phyloP scores from a whole-genome alignment of 169 alveolate species.

The Plasmodium knowlesi region DNA sequence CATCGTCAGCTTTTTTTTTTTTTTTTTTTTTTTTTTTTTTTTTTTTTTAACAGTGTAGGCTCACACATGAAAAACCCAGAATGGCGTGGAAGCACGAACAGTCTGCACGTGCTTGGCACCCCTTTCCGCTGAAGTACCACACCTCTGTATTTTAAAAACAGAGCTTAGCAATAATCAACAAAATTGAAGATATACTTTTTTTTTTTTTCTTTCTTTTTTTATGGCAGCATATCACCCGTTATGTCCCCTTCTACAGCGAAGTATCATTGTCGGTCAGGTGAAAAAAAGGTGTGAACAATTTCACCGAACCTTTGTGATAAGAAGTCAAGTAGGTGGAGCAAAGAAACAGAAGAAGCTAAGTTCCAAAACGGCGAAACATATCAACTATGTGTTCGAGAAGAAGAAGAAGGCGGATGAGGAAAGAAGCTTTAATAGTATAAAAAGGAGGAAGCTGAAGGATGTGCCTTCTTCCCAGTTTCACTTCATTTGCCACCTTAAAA shows the following conservation, averaged over 20 bases:
- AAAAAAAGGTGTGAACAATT: background rate
- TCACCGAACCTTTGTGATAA: background rate
- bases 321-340: background rate
- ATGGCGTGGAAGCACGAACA: background rate
- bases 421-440: conserved; percentile 6
- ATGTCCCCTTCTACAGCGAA: conserved; percentile 14
- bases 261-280: background rate
- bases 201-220: background rate
- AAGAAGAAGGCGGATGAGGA: conserved; percentile 29
- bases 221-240: background rate
- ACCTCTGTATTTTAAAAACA: background rate
- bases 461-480: conserved; percentile 44
- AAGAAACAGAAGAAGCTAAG: conserved; percentile 51
- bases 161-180: background rate
- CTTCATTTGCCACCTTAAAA: conserved; percentile 32
- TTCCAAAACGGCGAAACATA: conserved; percentile 50
- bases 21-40: too few species aligned
- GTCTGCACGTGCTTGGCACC: background rate
- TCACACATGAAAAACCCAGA: background rate
- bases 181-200: background rate
- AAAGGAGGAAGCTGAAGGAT: conserved; percentile 33
- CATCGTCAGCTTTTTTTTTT: background rate
- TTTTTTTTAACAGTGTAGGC: background rate
- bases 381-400: conserved; percentile 37
- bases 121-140: background rate